Base-by-base conservation (phyloP, 768 basidiomycete species). In the Boletus sensibilis region DNA sequence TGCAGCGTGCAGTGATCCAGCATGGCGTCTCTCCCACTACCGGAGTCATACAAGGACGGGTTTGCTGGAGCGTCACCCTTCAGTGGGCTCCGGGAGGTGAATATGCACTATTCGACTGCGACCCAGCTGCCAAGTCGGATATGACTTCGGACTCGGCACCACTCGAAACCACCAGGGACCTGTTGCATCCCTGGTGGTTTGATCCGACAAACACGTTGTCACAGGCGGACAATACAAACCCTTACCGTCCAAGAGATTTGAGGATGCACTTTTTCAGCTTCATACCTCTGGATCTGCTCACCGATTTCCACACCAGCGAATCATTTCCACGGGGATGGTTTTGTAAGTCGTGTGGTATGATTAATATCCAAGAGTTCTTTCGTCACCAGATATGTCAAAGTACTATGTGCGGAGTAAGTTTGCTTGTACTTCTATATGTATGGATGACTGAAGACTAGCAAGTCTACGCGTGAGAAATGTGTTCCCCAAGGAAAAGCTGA, bases 1-100 rank as follows among this genome's bases (percentile, higher is more conserved):
- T 47, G 25, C 49, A 63, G 67, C 59, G 68, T 46, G n/a, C 27
- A 18, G 60, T 66, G 37, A 29, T 51, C 13, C 37, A 34, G 25
- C 14, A 52, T 34, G 25, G 9, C 1, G 33, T 14, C 12, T 31
- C 46, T 46, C 56, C 61, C 9, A 12, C 12, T 34, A 23, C 56
- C 2, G 51, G 50, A 14, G 23, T 56, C 8, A 29, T 63, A 2
- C 41, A 63, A 42, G 78, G 79, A 8, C 66, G 55, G 23, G 74
- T 82, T 6, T 57, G 74, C 45, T 84, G 82, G 82, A 62, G 60
- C 41, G 70, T 83, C 40, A 70, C 66, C n/a, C 71, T 81, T 27
- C 63, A 72, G 47, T 84, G 83, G 83, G 73, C 72, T 12, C 68
- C 76, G 5, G 82, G 81, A 23, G 82, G 81, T 4, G 81, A 84